phyloP scores from a whole-genome alignment of 2,329 filamentous ascomycete species.

The Huntiella savannae region DNA sequence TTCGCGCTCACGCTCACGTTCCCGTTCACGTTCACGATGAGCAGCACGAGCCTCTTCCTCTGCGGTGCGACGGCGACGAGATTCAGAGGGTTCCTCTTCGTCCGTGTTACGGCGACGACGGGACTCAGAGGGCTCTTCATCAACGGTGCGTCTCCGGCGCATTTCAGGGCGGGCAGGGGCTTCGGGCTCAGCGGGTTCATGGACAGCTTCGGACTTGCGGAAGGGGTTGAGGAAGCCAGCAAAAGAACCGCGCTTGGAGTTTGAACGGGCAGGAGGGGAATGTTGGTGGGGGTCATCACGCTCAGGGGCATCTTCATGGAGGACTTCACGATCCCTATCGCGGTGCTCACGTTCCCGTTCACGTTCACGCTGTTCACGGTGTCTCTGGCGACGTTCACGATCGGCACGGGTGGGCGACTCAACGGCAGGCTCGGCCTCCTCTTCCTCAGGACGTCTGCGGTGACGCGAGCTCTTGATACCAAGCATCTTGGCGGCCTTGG shows the following conservation, averaged over 20 bases:
- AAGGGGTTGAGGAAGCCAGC: conserved; percentile 44
- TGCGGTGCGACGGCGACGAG: conserved; percentile 1
- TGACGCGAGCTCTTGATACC: conserved; percentile 29
- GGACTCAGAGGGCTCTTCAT: neutral
- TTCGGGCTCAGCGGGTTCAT: neutral
- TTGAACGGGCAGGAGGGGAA: conserved; percentile 1
- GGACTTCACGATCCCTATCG: neutral
- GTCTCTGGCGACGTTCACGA: conserved; percentile 1
- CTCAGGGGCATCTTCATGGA: neutral
- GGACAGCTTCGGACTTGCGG: conserved; percentile 23
- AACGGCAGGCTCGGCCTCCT: conserved; percentile 4
- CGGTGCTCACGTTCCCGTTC: conserved; percentile 1
- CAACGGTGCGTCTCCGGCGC: conserved; percentile 1
- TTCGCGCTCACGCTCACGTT: conserved; percentile 21
- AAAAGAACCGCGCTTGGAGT: conserved; percentile 16
- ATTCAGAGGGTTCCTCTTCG: neutral
- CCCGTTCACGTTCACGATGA: conserved; percentile 19
- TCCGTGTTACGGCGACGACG: conserved; percentile 3
- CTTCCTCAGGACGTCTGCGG: conserved; percentile 10
- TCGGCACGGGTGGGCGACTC: conserved; percentile 4
- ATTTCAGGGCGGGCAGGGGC: neutral
- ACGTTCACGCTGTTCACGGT: conserved; percentile 3
- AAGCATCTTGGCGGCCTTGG: conserved; percentile 64
- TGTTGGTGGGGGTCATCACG: neutral
- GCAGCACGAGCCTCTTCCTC: neutral